A percentile compares a stretch with the other conserved stretches of the same genome.
Conservation (phyloP, 805 yeast genomes). For the Wickerhamomyces sydowiorum region DNA sequence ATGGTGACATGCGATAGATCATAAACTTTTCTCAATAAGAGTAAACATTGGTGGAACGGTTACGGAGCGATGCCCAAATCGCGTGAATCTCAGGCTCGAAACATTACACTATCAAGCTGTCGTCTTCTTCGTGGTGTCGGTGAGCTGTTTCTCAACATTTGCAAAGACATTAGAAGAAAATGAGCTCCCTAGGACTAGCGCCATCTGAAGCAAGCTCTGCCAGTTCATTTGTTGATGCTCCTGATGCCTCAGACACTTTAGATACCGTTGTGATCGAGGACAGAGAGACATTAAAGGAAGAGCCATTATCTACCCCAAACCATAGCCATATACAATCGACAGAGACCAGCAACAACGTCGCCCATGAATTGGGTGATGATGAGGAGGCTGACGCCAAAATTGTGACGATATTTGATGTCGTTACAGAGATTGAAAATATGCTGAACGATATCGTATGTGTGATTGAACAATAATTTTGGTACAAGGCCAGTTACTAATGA, state of each 20-base stretch:
- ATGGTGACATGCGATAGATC: too few relatives aligned
- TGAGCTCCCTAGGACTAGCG: background rate
- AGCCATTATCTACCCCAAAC: conserved; percentile 6
- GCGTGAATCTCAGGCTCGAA: too few relatives aligned
- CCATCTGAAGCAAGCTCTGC: background rate
- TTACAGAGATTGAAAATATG: conserved; percentile 23
- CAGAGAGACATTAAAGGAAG: background rate
- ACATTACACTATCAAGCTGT: too few relatives aligned
- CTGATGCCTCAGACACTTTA: background rate
- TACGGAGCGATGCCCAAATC: too few relatives aligned
- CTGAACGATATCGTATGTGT: conserved; percentile 16
- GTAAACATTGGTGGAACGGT: too few relatives aligned
- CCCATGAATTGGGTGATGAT: background rate
- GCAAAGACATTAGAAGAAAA: too few relatives aligned
- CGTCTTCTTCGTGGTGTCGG: too few relatives aligned
- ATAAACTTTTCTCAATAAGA: too few relatives aligned
- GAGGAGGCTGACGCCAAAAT: conserved; percentile 1
- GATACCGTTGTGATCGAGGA: background rate
- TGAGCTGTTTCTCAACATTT: too few relatives aligned
- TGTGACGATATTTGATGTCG: conserved; percentile 27
- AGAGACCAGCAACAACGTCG: background rate
- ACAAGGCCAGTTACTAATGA: background rate
- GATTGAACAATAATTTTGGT: background rate
- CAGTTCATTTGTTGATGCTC: conserved; percentile 1
- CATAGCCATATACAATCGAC: background rate